Conservation (phyloP, 345 rosid genomes). For the Gossypium raimondii region DNA sequence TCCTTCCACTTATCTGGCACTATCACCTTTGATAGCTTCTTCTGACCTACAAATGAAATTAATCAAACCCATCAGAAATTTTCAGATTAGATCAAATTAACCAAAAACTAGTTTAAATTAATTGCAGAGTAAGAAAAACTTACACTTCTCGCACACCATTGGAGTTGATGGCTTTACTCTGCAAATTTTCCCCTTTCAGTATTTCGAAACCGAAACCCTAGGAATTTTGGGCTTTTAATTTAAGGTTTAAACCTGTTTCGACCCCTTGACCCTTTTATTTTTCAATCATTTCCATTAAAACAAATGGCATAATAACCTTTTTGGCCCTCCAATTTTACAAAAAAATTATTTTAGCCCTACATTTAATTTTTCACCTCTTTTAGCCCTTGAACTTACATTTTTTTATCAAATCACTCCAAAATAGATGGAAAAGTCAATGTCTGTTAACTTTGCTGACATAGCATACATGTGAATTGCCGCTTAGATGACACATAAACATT, state of each 20-base stretch:
- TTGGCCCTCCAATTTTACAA: no score
- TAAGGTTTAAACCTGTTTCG: no score
- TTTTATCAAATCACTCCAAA: no score
- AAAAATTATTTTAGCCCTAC: no score
- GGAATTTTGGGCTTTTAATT: background rate
- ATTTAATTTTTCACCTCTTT: no score
- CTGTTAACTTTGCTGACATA: no score
- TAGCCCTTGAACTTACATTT: no score
- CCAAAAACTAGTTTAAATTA: background rate
- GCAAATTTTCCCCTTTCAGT: background rate
- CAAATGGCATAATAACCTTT: no score
- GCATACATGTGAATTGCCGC: no score
- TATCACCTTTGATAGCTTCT: conserved; percentile 89
- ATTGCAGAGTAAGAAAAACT: conserved; percentile 18
- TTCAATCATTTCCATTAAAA: no score
- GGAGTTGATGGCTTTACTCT: conserved; percentile 6
- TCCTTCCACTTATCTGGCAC: conserved; percentile 99
- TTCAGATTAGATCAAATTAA: background rate
- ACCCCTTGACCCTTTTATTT: no score
- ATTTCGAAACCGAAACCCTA: conserved; percentile 27
- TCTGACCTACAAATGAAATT: conserved; percentile 53
- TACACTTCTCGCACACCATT: conserved; percentile 97
- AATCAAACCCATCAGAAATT: background rate
- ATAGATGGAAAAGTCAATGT: accelerated
- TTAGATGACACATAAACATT: no score